Conservation (phyloP, 306 rosid genomes). For the Rosa multiflora region DNA sequence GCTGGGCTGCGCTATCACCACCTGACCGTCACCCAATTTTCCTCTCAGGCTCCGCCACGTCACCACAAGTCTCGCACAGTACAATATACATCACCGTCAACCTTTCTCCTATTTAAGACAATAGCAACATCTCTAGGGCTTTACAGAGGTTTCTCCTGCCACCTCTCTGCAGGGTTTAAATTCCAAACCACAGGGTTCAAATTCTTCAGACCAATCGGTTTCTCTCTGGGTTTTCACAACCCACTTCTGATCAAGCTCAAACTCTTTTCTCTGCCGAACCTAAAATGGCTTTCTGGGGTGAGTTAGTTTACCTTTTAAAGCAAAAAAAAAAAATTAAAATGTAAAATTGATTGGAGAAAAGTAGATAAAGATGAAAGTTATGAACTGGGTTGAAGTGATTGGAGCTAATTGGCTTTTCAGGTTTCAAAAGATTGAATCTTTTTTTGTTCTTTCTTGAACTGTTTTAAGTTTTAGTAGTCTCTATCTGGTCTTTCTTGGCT, state of each 20-base stretch:
- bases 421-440: background rate
- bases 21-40: background rate
- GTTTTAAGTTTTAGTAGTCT: background rate
- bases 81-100: background rate
- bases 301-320: background rate
- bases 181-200: background rate
- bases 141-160: constrained; percentile 3
- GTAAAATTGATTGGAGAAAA: background rate
- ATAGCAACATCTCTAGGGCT: background rate
- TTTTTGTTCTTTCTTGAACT: background rate
- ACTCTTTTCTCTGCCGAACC: background rate
- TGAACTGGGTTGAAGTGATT: background rate
- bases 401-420: background rate
- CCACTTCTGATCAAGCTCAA: background rate
- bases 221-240: background rate
- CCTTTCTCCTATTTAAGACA: background rate
- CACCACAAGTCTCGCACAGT: background rate
- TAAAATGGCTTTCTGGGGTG: constrained; percentile 90
- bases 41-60: constrained; percentile 6
- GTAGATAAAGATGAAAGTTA: background rate
- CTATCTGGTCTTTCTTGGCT: background rate
- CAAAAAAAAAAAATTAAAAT: background rate
- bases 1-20: constrained; percentile 9
- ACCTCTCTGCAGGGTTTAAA: constrained; percentile 10
- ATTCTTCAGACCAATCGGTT: no score